A percentile compares a stretch with the other conserved stretches of the same genome.
phyloP scores from a whole-genome alignment of 116 monocot species.

The Papilionanthe hybrid region DNA sequence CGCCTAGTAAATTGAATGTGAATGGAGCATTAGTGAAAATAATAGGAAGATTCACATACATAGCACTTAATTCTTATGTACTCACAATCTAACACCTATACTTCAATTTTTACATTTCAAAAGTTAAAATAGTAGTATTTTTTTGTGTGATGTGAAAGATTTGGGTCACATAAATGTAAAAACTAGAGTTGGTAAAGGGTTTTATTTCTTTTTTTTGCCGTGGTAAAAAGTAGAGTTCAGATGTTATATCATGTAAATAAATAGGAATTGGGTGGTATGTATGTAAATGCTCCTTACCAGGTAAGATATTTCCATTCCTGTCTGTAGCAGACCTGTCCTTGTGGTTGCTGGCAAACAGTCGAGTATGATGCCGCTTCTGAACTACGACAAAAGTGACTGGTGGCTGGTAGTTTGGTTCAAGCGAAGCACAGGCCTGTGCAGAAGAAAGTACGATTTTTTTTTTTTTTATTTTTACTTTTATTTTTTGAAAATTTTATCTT shows the following conservation, averaged over 20 bases:
- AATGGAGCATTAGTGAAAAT: not conserved
- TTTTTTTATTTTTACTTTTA: not conserved
- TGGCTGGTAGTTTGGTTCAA: constrained; percentile 75
- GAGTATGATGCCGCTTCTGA: constrained; percentile 75
- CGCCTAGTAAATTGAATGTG: not conserved
- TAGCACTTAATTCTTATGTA: too few species aligned
- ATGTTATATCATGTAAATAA: too few species aligned
- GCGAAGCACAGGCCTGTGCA: constrained; percentile 67
- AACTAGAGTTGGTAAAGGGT: too few species aligned
- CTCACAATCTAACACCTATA: too few species aligned
- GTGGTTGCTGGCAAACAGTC: constrained; percentile 62
- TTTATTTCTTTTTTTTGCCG: too few species aligned
- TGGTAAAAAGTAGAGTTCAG: too few species aligned
- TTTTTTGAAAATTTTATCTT: not conserved
- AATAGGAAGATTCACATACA: not conserved
- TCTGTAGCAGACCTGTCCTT: constrained; percentile 41
- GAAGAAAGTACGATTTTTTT: not conserved
- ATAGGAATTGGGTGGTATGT: too few species aligned
- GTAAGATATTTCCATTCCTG: constrained; percentile 71
- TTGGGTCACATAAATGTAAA: too few species aligned
- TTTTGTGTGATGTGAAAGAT: too few species aligned
- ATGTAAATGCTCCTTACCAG: constrained; percentile 21
- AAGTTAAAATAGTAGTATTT: too few species aligned
- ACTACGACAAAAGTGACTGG: constrained; percentile 79
- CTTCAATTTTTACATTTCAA: too few species aligned